A percentile compares a stretch with the other conserved stretches of the same genome.
Conservation (phyloP, 1,139 yeast genomes). For the Scheffersomyces cryptocercus region DNA sequence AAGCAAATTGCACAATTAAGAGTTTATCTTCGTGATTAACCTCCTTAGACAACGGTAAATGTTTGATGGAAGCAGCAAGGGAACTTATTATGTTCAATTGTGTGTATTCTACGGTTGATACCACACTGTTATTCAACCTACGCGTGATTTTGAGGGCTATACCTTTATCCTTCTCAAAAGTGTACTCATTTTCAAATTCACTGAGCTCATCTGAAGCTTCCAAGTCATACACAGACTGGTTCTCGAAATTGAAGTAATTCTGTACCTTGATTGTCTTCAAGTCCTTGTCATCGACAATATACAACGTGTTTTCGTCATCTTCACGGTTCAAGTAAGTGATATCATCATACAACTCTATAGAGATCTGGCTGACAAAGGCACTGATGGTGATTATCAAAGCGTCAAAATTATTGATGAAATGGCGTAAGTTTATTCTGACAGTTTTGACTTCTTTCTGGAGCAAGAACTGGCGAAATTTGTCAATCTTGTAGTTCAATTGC, state of each 20-base stretch:
- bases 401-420: slow-evolving; percentile 18
- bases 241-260: slow-evolving; percentile 3
- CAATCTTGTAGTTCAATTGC: slow-evolving; percentile 27
- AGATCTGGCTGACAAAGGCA: slow-evolving; percentile 30
- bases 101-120: slow-evolving; percentile 42
- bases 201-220: slow-evolving; percentile 2
- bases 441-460: slow-evolving; percentile 9
- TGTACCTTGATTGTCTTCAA: slow-evolving; percentile 1
- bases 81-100: slow-evolving; percentile 66
- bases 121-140: slow-evolving; percentile 20
- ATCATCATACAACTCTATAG: slow-evolving; percentile 23
- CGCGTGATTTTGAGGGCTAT: slow-evolving; percentile 30
- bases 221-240: slow-evolving; percentile 3
- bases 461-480: slow-evolving; percentile 17
- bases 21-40: slow-evolving; percentile 43
- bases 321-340: slow-evolving; percentile 6
- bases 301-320: slow-evolving; percentile 3
- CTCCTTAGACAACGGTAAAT: slow-evolving; percentile 50
- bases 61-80: slow-evolving; percentile 61
- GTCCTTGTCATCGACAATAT: slow-evolving; percentile 9
- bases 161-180: slow-evolving; percentile 39
- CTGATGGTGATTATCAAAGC: slow-evolving; percentile 26
- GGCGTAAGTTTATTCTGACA: slow-evolving; percentile 18
- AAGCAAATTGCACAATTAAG: slow-evolving; percentile 31
- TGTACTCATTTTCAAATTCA: slow-evolving; percentile 29